Percentiles rank a stretch among this genome's conserved stretches.
phyloP scores from a whole-genome alignment of 2,329 filamentous ascomycete genomes.

The Penicillium brasilianum region DNA sequence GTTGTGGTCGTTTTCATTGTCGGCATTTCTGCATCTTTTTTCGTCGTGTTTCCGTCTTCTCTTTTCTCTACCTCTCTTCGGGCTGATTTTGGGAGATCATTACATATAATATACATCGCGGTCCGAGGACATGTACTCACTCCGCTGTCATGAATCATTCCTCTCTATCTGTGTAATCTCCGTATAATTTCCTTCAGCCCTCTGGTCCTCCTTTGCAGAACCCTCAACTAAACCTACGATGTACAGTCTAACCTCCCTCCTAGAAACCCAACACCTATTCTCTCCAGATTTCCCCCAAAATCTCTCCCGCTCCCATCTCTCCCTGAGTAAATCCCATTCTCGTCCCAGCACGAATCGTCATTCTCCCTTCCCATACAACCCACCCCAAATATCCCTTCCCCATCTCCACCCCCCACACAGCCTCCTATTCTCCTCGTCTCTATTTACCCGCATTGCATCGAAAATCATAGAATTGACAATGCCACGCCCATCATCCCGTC shows the following conservation, averaged over 20 bases:
- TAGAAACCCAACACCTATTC: conserved; percentile 39
- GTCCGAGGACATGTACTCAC: conserved; percentile 1
- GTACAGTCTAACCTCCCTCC: background rate
- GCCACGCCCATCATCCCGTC: background rate
- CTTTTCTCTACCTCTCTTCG: background rate
- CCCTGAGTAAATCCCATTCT: conserved; percentile 63
- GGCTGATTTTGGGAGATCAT: background rate
- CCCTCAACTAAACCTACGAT: background rate
- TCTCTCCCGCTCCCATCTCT: conserved; percentile 56
- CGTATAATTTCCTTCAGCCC: background rate
- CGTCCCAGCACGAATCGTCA: conserved; percentile 68
- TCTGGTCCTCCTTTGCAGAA: background rate
- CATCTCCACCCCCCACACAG: background rate
- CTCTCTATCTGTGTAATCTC: background rate
- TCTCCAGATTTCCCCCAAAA: conserved; percentile 56
- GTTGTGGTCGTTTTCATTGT: conserved; percentile 6
- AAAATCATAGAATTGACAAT: background rate
- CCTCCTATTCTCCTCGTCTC: background rate
- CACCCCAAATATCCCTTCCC: background rate
- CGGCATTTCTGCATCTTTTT: conserved; percentile 8
- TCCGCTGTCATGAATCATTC: background rate
- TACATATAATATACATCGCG: conserved; percentile 14
- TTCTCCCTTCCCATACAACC: conserved; percentile 41
- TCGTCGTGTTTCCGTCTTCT: background rate
- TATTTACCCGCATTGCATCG: background rate